Conservation (phyloP, 305 asterid species). For the Striga hermonthica region DNA sequence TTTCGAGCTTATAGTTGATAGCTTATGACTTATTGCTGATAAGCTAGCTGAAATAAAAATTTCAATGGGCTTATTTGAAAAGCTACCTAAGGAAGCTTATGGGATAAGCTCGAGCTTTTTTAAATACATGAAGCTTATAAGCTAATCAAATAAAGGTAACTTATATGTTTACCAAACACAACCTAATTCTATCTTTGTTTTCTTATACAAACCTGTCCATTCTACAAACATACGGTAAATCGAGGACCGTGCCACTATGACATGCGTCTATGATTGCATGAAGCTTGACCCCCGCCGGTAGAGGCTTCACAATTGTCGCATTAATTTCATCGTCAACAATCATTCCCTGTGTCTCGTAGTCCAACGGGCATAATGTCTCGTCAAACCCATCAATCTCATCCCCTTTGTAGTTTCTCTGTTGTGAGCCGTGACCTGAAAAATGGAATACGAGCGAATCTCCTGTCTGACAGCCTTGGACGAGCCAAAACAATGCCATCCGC, state of each 20-base stretch:
- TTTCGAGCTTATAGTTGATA: too few relatives aligned
- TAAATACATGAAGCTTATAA: too few relatives aligned
- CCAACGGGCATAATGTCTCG: constrained; percentile 83
- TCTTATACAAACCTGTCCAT: constrained; percentile 69
- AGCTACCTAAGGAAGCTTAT: too few relatives aligned
- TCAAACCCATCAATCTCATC: constrained; percentile 91
- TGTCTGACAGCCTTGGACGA: constrained; percentile 73
- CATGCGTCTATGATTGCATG: constrained; percentile 96
- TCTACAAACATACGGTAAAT: constrained; percentile 75
- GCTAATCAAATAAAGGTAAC: too few relatives aligned
- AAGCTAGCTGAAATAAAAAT: too few relatives aligned
- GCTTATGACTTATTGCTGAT: too few relatives aligned
- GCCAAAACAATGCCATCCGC: constrained; percentile 92
- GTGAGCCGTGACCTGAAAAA: constrained; percentile 89
- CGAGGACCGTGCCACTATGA: constrained; percentile 89
- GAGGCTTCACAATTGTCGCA: constrained; percentile 72
- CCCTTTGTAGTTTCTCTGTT: constrained; percentile 72
- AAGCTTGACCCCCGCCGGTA: constrained; percentile 79
- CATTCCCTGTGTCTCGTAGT: constrained; percentile 72
- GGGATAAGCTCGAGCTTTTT: too few relatives aligned
- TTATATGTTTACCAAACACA: not conserved
- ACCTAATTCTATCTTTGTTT: not conserved
- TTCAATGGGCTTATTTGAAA: too few relatives aligned
- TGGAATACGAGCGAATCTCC: constrained; percentile 92
- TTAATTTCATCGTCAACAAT: constrained; percentile 83